A percentile compares a stretch with the other conserved stretches of the same genome.
Conservation (phyloP, 2,329 filamentous ascomycete genomes). For the Shiraia bambusicola region DNA sequence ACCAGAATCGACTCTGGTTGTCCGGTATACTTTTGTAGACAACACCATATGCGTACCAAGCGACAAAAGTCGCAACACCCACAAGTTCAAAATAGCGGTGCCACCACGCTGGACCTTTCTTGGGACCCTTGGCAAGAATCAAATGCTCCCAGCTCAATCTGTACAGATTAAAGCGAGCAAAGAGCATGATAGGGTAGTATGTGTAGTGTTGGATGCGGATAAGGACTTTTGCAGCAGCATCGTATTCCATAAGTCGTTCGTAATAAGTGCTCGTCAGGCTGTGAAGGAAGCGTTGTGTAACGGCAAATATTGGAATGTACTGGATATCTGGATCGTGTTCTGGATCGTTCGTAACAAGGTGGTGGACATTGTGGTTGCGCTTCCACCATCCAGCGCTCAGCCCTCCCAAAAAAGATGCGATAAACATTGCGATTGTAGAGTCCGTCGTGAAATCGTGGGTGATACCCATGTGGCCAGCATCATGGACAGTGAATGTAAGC, state of each 20-base stretch:
- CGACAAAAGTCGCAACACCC: constrained; percentile 67
- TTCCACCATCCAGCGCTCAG: constrained; percentile 98
- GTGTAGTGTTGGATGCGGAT: constrained; percentile 65
- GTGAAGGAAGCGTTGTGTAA: constrained; percentile 65
- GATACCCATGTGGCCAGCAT: constrained; percentile 96
- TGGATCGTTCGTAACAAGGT: constrained; percentile 91
- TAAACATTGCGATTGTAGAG: constrained; percentile 81
- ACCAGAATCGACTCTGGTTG: constrained; percentile 59
- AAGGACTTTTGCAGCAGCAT: constrained; percentile 60
- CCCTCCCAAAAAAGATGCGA: constrained; percentile 87
- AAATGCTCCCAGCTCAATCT: constrained; percentile 67
- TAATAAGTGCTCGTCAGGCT: constrained; percentile 67
- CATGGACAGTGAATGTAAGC: constrained; percentile 88
- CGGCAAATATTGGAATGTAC: constrained; percentile 69
- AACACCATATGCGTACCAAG: constrained; percentile 66
- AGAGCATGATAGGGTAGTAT: constrained; percentile 67
- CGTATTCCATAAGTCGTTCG: constrained; percentile 64
- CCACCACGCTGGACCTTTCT: constrained; percentile 66
- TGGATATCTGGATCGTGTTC: constrained; percentile 96
- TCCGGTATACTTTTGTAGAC: constrained; percentile 62
- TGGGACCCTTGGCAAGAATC: constrained; percentile 55
- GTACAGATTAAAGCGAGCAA: constrained; percentile 74
- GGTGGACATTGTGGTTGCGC: constrained; percentile 91
- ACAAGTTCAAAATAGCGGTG: constrained; percentile 66
- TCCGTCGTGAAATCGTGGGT: constrained; percentile 87